Evolutionary conservation across 1,284 basidiomycete species (phyloP), one percentile per base, ranked within the genome.

Genomic region (Cutaneotrichosporon spelunceum): DNA sequence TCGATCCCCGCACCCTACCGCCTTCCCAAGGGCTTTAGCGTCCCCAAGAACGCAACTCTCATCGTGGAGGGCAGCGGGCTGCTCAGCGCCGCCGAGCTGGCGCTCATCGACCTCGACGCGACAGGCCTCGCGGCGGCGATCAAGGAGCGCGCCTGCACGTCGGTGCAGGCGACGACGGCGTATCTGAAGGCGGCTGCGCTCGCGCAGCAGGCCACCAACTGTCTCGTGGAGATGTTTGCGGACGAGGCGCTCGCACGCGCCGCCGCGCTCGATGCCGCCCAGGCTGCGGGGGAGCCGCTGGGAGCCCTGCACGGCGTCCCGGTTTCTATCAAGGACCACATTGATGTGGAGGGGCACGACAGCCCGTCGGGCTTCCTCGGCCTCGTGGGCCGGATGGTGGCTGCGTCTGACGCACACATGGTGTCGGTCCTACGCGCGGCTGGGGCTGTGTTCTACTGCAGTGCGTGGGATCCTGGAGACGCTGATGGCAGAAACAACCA

Each of bases 181-280:
- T 75, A 66, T 57, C 45, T 62, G 57, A 66, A 69, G 54, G 59
- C 68, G 1, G 69, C 70, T 1, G 60, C 66, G 1, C 53, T 73
- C 4, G 70, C 68, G 1, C 45, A 52, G 23, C 57, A 63, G 56
- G 56, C 30, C 82, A 84, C 83, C 1, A 88, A 87, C 65, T 87
- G 86, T 70, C 72, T 88, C 53, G 88, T 87, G 5, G 87, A 88
- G 69, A 84, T 88, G 16, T 86, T 87, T 65, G 79, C 86, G 56
- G 84, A 87, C 1, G 81, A 82, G 21, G 87, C 85, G 0, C 75
- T 87, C 9, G 77, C 74, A 45, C 79, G 83, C 23, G 88, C 87
- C 7, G 77, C 74, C 47, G 78, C 83, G 67, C 80, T 87, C 10
- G 88, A 89, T 64, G 82, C 78, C 3, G 77, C 85, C 66, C 73